A percentile compares a stretch with the other conserved stretches of the same genome.
These are phyloP conservation scores for Hypoxylon sp. DNA, from an alignment of 2,329 filamentous ascomycete species.

Conservation along the genomic window DNA sequence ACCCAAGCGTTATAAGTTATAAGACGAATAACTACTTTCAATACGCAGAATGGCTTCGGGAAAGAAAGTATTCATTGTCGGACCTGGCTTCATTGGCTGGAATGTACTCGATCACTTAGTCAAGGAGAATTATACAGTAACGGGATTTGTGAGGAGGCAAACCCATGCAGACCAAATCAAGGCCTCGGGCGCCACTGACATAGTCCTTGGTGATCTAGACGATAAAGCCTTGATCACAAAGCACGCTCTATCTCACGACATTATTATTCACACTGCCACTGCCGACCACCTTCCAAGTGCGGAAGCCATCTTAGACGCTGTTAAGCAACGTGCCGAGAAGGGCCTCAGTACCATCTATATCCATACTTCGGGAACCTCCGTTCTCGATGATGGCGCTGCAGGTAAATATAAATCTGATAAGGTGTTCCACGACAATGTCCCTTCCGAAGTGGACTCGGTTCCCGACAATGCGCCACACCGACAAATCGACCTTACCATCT, in stretches of 20 bases:
- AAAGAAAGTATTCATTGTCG: constrained; percentile 60
- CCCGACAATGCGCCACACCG: constrained; percentile 62
- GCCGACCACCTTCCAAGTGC: constrained; percentile 64
- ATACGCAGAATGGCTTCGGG: constrained; percentile 43
- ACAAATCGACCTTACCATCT: constrained; percentile 62
- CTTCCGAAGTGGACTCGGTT: constrained; percentile 59
- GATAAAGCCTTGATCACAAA: constrained; percentile 59
- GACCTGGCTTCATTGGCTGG: constrained; percentile 64
- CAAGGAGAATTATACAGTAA: constrained; percentile 60
- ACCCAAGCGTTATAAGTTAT: background rate
- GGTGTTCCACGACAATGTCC: constrained; percentile 61
- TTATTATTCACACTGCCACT: constrained; percentile 65
- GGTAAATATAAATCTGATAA: constrained; percentile 56
- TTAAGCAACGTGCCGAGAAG: constrained; percentile 57
- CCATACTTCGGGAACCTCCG: constrained; percentile 63
- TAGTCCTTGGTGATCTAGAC: constrained; percentile 60
- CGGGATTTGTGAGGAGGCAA: constrained; percentile 59
- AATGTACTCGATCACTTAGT: constrained; percentile 63
- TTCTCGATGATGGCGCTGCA: constrained; percentile 58
- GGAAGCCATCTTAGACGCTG: constrained; percentile 61
- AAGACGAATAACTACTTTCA: background rate
- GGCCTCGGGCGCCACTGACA: constrained; percentile 55
- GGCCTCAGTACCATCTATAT: constrained; percentile 62
- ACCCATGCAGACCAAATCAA: constrained; percentile 56
- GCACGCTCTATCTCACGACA: constrained; percentile 58